phyloP scores from a whole-genome alignment of 129 eudicot species.

The Artemisia argyi region DNA sequence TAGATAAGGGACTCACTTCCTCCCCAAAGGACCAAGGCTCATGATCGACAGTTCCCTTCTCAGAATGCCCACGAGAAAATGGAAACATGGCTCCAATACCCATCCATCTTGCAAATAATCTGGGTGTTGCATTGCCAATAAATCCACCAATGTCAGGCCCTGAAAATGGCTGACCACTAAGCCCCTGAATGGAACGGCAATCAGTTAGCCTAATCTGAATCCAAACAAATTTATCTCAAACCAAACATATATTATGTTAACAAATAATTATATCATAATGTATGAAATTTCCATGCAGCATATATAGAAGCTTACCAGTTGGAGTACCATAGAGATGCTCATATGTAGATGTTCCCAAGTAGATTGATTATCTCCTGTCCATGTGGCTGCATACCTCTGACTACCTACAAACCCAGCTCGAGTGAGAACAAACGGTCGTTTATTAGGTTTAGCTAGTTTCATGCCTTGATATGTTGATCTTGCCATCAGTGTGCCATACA shows the following conservation, averaged over 20 bases:
- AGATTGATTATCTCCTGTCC: slow-evolving; percentile 97
- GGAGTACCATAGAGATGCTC: slow-evolving; percentile 96
- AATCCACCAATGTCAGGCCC: slow-evolving; percentile 98
- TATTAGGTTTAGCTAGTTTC: slow-evolving; percentile 64
- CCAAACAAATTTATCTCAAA: background rate
- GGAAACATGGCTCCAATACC: slow-evolving; percentile 93
- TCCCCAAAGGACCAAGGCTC: slow-evolving; percentile 97
- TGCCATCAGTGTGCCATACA: slow-evolving; percentile 96
- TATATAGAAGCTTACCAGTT: slow-evolving; percentile 57
- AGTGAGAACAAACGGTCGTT: slow-evolving; percentile 91
- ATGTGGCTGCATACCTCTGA: slow-evolving; percentile 94
- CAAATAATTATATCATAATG: background rate
- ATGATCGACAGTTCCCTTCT: slow-evolving; percentile 66
- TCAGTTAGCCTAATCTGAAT: background rate
- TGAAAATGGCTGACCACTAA: slow-evolving; percentile 94
- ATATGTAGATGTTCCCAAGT: slow-evolving; percentile 98
- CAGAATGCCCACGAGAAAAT: slow-evolving; percentile 93
- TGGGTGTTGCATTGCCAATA: slow-evolving; percentile 94
- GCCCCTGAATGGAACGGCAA: slow-evolving; percentile 47
- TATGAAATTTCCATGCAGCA: background rate
- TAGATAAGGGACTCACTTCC: slow-evolving; percentile 46
- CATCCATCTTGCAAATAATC: slow-evolving; percentile 92
- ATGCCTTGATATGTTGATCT: slow-evolving; percentile 89
- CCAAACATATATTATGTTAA: background rate
- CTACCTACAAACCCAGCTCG: slow-evolving; percentile 96